Percentiles rank a stretch among this genome's conserved stretches.
phyloP scores from a whole-genome alignment of 305 asterid species.

The Nicotiana rustica region DNA sequence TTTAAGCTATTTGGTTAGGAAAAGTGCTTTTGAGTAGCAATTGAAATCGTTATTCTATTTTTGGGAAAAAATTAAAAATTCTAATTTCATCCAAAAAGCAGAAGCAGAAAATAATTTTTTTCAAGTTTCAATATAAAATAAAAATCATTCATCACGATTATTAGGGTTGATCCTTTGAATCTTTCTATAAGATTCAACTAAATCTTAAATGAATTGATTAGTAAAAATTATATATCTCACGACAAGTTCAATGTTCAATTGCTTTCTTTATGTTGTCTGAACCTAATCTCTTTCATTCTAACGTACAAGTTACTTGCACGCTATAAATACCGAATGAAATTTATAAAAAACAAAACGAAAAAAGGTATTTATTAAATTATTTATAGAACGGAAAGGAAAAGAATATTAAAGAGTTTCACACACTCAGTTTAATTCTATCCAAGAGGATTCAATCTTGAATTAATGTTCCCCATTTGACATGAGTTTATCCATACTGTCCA shows the following conservation, averaged over 20 bases:
- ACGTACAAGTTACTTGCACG: neutral
- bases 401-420: neutral
- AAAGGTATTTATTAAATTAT: no score
- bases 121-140: no score
- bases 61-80: no score
- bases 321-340: neutral
- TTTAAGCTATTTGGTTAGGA: no score
- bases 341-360: neutral
- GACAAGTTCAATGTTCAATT: neutral
- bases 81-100: no score
- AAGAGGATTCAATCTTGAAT: neutral
- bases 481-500: neutral
- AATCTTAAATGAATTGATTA: neutral
- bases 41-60: no score
- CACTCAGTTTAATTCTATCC: neutral
- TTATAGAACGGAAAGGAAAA: neutral
- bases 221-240: neutral
- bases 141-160: neutral
- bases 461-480: neutral
- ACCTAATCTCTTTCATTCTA: constrained; percentile 14
- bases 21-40: no score
- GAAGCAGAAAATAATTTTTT: no score
- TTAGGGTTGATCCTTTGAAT: no score
- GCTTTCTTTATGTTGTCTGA: neutral
- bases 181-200: neutral